Percentiles rank a stretch among this genome's conserved stretches.
These are phyloP conservation scores for Pneumocystis oryctolagi DNA, from an alignment of 1,139 yeast species.

Conservation along the genomic window DNA sequence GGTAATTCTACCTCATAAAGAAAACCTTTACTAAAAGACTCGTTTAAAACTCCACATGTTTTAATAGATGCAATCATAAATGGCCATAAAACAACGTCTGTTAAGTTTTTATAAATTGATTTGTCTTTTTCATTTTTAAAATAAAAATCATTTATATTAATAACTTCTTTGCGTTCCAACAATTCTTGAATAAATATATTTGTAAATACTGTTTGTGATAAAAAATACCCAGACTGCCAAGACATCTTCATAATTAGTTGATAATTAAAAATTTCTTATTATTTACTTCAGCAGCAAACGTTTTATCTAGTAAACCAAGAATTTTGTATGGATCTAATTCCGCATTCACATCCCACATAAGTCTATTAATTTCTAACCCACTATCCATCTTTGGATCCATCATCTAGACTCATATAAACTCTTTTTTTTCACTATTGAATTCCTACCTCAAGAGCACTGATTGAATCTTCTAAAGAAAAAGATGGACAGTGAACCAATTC, in stretches of 20 bases:
- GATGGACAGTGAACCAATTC: conserved; percentile 8
- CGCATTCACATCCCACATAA: not conserved
- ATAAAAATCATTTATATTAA: not conserved
- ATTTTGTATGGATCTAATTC: not conserved
- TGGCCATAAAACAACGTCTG: conserved; percentile 6
- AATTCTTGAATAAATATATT: conserved; percentile 7
- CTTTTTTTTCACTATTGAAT: not conserved
- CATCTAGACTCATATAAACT: not conserved
- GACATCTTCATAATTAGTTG: conserved; percentile 4
- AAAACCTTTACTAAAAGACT: conserved; percentile 5
- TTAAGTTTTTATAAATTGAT: not conserved
- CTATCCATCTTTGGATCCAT: conserved; percentile 14
- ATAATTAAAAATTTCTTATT: not conserved
- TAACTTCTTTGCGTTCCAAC: not conserved
- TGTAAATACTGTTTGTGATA: conserved; percentile 11
- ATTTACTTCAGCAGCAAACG: not conserved
- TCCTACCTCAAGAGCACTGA: conserved; percentile 9
- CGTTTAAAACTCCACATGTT: conserved; percentile 2
- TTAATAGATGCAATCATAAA: conserved; percentile 7
- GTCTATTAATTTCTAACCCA: conserved; percentile 1
- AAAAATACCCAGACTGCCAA: conserved; percentile 10
- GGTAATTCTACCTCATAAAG: conserved; percentile 3
- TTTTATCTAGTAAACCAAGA: not conserved
- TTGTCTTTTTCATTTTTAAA: not conserved
- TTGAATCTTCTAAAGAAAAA: conserved; percentile 11